Conservation (phyloP, 257 asterid genomes). For the Ocimum tenuiflorum region DNA sequence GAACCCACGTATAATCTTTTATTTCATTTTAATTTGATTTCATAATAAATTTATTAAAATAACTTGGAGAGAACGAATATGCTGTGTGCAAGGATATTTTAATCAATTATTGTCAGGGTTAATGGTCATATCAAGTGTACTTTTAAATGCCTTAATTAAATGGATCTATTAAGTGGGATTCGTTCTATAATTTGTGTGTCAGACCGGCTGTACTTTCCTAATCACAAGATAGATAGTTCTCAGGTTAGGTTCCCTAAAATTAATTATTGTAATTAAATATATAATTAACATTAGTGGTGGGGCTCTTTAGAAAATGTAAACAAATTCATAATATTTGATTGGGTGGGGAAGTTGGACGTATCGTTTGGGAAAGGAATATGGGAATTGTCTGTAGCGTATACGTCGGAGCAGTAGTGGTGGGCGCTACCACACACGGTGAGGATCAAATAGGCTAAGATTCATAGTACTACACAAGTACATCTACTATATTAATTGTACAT, state of each 20-base stretch:
- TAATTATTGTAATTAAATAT: not conserved
- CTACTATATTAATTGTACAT: not conserved
- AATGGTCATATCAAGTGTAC: conserved; percentile 2
- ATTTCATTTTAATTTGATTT: not conserved
- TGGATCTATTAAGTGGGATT: conserved; percentile 37
- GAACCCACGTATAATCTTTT: not conserved
- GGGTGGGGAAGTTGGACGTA: conserved; percentile 11
- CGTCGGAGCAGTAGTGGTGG: conserved; percentile 31
- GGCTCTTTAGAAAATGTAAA: not conserved
- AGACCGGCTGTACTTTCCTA: conserved; percentile 9
- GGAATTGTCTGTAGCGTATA: conserved; percentile 45
- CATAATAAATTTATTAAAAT: not conserved
- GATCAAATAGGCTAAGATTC: conserved; percentile 1
- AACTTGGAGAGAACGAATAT: not conserved
- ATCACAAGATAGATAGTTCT: not conserved
- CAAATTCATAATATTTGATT: no score
- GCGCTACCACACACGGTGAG: conserved; percentile 12
- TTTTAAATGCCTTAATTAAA: conserved; percentile 2
- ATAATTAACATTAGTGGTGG: conserved; percentile 8
- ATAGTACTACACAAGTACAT: not conserved
- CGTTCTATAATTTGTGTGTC: conserved; percentile 29
- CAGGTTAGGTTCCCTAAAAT: not conserved
- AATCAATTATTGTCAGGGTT: not conserved
- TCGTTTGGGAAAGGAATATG: conserved; percentile 30
- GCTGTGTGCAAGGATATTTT: not conserved